These are phyloP conservation scores for Ceratocystis variospora DNA, from an alignment of 2,329 filamentous ascomycete species.

Conservation along the genomic window DNA sequence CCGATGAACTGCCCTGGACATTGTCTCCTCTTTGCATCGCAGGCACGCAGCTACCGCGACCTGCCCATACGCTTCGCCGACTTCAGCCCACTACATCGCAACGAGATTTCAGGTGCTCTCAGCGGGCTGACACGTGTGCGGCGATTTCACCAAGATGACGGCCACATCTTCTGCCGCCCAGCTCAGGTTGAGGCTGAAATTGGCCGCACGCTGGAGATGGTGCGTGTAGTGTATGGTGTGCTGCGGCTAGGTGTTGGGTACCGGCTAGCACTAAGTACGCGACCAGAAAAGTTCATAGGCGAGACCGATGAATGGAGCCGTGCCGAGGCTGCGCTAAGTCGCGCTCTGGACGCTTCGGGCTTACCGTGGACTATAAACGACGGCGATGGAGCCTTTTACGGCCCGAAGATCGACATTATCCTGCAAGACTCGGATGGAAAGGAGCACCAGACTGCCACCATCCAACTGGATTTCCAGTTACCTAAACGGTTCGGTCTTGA, in stretches of 20 bases:
- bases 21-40: conserved; percentile 67
- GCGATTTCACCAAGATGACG: conserved; percentile 81
- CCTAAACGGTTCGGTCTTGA: conserved; percentile 67
- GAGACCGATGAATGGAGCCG: conserved; percentile 47
- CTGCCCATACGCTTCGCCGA: conserved; percentile 75
- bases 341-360: conserved; percentile 49
- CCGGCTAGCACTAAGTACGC: conserved; percentile 62
- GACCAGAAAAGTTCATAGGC: conserved; percentile 70
- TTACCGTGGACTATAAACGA: conserved; percentile 60
- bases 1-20: conserved; percentile 91
- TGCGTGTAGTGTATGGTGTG: conserved; percentile 55
- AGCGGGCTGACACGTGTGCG: conserved; percentile 72
- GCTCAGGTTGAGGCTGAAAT: conserved; percentile 65
- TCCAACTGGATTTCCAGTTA: conserved; percentile 82
- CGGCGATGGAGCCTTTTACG: conserved; percentile 81
- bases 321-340: conserved; percentile 30
- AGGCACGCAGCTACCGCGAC: conserved; percentile 62
- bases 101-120: conserved; percentile 69
- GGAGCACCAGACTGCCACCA: conserved; percentile 76
- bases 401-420: conserved; percentile 82
- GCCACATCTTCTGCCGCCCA: conserved; percentile 77
- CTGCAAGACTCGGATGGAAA: conserved; percentile 68
- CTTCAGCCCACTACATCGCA: conserved; percentile 75
- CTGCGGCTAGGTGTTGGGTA: conserved; percentile 56
- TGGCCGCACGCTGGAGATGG: conserved; percentile 57